Conservation (phyloP, 2,329 filamentous ascomycete species). For the Paecilomyces sp. region DNA sequence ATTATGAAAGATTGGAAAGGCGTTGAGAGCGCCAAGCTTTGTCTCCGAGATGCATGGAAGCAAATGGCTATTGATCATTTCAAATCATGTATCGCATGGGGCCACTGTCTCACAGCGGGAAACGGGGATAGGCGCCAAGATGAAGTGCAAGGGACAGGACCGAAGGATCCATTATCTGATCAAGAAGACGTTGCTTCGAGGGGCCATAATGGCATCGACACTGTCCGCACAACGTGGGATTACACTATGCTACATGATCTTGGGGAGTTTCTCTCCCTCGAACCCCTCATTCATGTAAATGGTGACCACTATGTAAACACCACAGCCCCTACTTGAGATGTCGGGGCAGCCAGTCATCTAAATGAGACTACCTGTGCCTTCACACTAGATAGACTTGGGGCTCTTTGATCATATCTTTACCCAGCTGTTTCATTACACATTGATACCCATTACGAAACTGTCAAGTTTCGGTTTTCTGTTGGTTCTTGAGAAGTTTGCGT, state of each 20-base stretch:
- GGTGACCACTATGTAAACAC: slow-evolving; percentile 1
- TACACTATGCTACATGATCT: slow-evolving; percentile 14
- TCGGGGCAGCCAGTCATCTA: not conserved
- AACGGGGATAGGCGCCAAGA: not conserved
- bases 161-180: not conserved
- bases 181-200: not conserved
- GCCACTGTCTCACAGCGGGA: not conserved
- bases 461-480: too few relatives aligned
- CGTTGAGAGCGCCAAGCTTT: slow-evolving; percentile 13
- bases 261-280: slow-evolving; percentile 10
- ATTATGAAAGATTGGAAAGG: slow-evolving; percentile 11
- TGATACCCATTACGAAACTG: not conserved
- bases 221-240: slow-evolving; percentile 20
- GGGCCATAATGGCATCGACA: not conserved
- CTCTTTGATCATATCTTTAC: not conserved
- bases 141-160: not conserved
- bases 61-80: slow-evolving; percentile 20
- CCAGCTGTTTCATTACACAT: not conserved
- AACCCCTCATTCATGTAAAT: slow-evolving; percentile 5
- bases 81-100: slow-evolving; percentile 27
- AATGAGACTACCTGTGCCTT: not conserved
- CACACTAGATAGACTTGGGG: not conserved
- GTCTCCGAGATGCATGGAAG: slow-evolving; percentile 20
- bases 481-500: not conserved
- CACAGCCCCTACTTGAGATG: not conserved